A percentile compares a stretch with the other conserved stretches of the same genome.
phyloP scores from a whole-genome alignment of 441 rosid genomes.

The Aleurites moluccanus region DNA sequence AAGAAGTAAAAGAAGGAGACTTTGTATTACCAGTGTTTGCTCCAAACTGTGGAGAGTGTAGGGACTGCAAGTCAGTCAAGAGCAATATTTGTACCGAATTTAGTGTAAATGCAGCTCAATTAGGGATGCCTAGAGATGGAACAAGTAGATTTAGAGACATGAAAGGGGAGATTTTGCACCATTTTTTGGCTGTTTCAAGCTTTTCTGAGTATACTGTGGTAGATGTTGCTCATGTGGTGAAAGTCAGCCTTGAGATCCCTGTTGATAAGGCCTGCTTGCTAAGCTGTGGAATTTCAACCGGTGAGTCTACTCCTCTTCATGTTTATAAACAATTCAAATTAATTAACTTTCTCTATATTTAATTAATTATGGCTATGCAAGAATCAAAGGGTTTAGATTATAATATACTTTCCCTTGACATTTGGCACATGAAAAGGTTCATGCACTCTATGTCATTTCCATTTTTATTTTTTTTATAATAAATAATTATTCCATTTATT shows the following conservation, averaged over 20 bases:
- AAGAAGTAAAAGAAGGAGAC: slow-evolving; percentile 55
- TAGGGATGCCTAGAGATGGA: slow-evolving; percentile 50
- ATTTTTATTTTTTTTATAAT: no score
- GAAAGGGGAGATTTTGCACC: slow-evolving; percentile 52
- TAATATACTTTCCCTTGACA: no score
- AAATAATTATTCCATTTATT: no score
- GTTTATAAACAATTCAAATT: no score
- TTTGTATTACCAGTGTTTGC: slow-evolving; percentile 56
- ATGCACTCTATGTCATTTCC: no score
- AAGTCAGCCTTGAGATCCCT: slow-evolving; percentile 43
- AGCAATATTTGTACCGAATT: slow-evolving; percentile 48
- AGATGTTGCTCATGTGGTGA: slow-evolving; percentile 54
- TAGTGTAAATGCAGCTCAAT: neutral
- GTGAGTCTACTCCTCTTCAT: slow-evolving; percentile 20
- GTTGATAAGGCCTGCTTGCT: slow-evolving; percentile 59
- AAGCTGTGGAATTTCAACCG: slow-evolving; percentile 64
- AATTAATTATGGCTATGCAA: no score
- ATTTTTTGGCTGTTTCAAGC: slow-evolving; percentile 60
- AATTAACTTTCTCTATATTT: no score
- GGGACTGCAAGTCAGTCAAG: slow-evolving; percentile 52
- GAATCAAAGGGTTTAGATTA: no score
- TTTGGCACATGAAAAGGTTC: no score
- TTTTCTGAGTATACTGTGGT: slow-evolving; percentile 68
- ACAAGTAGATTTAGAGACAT: slow-evolving; percentile 51
- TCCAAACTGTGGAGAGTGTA: slow-evolving; percentile 50